These are phyloP conservation scores for Fragaria iinumae DNA, from an alignment of 306 rosid species.

Conservation along the genomic window DNA sequence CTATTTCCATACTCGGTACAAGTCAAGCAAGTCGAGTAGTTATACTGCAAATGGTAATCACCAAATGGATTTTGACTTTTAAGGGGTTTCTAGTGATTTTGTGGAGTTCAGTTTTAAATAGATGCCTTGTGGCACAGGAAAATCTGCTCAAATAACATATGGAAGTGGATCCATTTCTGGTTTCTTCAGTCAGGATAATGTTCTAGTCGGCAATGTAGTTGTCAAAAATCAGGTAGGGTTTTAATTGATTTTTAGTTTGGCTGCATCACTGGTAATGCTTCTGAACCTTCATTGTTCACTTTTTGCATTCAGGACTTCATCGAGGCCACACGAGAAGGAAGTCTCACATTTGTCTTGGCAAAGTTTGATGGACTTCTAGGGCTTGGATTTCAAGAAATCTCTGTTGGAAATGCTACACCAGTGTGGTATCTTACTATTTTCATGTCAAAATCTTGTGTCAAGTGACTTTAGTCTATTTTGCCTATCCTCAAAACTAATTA, in stretches of 20 bases:
- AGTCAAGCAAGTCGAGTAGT: conserved; percentile 60
- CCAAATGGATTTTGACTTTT: conserved; percentile 4
- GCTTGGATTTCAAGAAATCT: conserved; percentile 91
- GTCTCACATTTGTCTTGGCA: conserved; percentile 58
- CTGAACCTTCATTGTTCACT: background rate
- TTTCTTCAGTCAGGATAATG: conserved; percentile 76
- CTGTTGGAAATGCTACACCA: conserved; percentile 67
- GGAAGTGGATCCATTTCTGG: conserved; percentile 85
- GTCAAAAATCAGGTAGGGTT: conserved; percentile 67
- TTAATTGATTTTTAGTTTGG: conserved; percentile 6
- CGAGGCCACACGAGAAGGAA: conserved; percentile 77
- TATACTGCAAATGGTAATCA: conserved; percentile 55
- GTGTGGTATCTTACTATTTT: conserved; percentile 51
- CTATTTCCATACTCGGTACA: conserved; percentile 63
- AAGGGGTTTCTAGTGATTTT: background rate
- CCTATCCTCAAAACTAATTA: conserved; percentile 7
- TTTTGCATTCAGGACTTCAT: conserved; percentile 61
- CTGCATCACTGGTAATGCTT: conserved; percentile 19
- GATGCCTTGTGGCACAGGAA: conserved; percentile 53
- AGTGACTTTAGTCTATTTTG: conserved; percentile 4
- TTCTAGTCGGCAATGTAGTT: conserved; percentile 59
- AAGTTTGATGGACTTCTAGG: conserved; percentile 89
- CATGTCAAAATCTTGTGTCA: conserved; percentile 12
- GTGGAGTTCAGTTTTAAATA: background rate
- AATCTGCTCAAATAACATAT: conserved; percentile 56